Conservation (phyloP, 441 rosid genomes). For the Jatropha multifida region DNA sequence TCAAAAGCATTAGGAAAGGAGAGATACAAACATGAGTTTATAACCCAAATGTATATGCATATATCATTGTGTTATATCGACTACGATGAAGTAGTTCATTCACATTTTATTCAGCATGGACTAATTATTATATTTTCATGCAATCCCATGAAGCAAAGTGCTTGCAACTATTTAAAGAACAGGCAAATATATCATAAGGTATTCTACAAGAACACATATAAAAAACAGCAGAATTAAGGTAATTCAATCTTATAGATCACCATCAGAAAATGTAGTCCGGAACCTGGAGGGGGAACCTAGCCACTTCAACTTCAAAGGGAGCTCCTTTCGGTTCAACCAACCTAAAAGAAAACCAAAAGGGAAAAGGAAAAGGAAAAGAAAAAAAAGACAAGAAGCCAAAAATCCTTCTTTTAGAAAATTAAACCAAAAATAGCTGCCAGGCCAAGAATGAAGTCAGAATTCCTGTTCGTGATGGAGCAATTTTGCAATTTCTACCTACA, state of each 20-base stretch:
- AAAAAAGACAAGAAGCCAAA: neutral
- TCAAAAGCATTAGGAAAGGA: too few species aligned
- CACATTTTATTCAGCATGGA: neutral
- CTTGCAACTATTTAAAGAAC: neutral
- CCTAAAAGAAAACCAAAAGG: constrained; percentile 33
- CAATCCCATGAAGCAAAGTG: neutral
- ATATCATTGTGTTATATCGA: too few species aligned
- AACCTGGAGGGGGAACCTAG: constrained; percentile 48
- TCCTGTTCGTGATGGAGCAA: neutral
- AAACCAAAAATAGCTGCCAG: neutral
- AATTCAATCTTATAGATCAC: neutral
- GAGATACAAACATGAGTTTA: too few species aligned
- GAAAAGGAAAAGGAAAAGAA: neutral
- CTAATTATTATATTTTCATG: neutral
- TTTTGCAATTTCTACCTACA: neutral
- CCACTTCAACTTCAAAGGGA: constrained; percentile 66
- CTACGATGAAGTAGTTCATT: neutral
- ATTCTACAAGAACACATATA: neutral
- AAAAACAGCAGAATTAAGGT: neutral
- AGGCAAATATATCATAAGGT: neutral
- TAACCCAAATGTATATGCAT: too few species aligned
- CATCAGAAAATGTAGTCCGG: constrained; percentile 75
- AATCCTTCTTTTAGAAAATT: neutral
- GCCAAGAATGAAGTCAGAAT: neutral
- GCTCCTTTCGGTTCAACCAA: constrained; percentile 56